These are phyloP conservation scores for Geotrichum reessii DNA, from an alignment of 1,139 yeast genomes.

Conservation along the genomic window DNA sequence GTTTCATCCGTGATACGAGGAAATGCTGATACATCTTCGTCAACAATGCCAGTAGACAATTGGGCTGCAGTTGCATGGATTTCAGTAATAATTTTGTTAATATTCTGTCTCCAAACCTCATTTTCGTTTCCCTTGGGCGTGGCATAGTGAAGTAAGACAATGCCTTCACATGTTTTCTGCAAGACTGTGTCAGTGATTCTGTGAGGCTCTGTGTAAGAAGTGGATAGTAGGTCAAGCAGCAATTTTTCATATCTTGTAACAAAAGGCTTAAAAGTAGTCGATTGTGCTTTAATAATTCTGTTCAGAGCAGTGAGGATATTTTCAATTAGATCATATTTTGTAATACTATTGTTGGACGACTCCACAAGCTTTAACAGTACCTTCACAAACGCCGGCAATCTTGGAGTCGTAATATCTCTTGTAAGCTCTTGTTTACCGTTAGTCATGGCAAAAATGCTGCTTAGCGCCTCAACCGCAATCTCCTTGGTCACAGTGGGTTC, in stretches of 20 bases:
- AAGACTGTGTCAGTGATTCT: constrained; percentile 40
- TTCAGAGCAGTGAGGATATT: constrained; percentile 47
- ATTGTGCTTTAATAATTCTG: constrained; percentile 49
- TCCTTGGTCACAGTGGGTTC: constrained; percentile 42
- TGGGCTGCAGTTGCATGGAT: constrained; percentile 24
- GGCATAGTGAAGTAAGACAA: constrained; percentile 58
- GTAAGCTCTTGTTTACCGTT: constrained; percentile 80
- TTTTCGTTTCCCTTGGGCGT: constrained; percentile 44
- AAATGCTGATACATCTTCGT: constrained; percentile 22
- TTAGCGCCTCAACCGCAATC: constrained; percentile 47
- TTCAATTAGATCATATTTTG: constrained; percentile 30
- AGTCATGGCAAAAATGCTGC: constrained; percentile 48
- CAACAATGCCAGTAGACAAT: constrained; percentile 21
- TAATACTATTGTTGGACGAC: neutral
- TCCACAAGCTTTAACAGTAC: constrained; percentile 43
- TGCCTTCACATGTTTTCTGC: constrained; percentile 43
- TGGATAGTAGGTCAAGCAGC: constrained; percentile 39
- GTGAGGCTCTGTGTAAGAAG: constrained; percentile 32
- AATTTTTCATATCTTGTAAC: constrained; percentile 54
- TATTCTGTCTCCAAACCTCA: constrained; percentile 34
- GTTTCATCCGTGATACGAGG: neutral
- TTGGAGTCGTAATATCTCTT: constrained; percentile 79
- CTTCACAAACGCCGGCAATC: constrained; percentile 57
- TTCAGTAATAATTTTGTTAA: constrained; percentile 25
- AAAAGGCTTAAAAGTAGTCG: constrained; percentile 79